Percentiles rank a stretch among this genome's conserved stretches.
Evolutionary conservation across 371 early-diverging fungal species (phyloP).

Genomic region (Saksenaea oblongispora): DNA sequence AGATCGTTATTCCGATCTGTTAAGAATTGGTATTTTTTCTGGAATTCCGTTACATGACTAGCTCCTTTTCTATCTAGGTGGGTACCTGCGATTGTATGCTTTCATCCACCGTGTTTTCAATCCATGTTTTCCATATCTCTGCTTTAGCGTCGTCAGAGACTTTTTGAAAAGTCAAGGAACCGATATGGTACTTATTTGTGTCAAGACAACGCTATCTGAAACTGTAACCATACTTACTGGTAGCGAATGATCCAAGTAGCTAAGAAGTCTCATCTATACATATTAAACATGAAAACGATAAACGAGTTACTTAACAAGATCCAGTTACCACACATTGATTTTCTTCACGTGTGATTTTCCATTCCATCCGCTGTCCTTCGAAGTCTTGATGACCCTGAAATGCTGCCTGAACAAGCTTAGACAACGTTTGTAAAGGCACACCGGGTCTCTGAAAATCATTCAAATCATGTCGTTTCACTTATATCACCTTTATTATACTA

Average conservation of each 20-base stretch:
- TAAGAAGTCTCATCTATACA: slow-evolving; percentile 9
- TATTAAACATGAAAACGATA: background rate
- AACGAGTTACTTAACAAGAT: no score
- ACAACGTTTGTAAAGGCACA: background rate
- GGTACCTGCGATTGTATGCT: slow-evolving; percentile 1
- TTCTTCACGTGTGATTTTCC: slow-evolving; percentile 4
- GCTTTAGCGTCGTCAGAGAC: background rate
- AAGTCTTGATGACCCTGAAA: slow-evolving; percentile 12
- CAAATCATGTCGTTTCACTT: slow-evolving; percentile 10
- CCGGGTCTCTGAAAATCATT: slow-evolving; percentile 6
- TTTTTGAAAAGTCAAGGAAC: background rate
- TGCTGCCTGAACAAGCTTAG: slow-evolving; percentile 3
- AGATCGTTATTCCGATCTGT: slow-evolving; percentile 11
- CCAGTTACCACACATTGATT: slow-evolving; percentile 7
- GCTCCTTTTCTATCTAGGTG: background rate
- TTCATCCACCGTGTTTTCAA: slow-evolving; percentile 14
- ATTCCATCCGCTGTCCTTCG: slow-evolving; percentile 11
- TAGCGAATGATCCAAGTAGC: slow-evolving; percentile 6
- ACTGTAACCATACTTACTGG: slow-evolving; percentile 3
- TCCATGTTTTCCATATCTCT: slow-evolving; percentile 3
- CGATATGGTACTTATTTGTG: slow-evolving; percentile 9
- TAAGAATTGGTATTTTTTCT: slow-evolving; percentile 6
- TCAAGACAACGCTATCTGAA: background rate
- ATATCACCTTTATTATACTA: background rate
- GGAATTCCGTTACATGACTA: background rate